phyloP scores from a whole-genome alignment of 2,329 filamentous ascomycete species.

The Fusarium illudens region DNA sequence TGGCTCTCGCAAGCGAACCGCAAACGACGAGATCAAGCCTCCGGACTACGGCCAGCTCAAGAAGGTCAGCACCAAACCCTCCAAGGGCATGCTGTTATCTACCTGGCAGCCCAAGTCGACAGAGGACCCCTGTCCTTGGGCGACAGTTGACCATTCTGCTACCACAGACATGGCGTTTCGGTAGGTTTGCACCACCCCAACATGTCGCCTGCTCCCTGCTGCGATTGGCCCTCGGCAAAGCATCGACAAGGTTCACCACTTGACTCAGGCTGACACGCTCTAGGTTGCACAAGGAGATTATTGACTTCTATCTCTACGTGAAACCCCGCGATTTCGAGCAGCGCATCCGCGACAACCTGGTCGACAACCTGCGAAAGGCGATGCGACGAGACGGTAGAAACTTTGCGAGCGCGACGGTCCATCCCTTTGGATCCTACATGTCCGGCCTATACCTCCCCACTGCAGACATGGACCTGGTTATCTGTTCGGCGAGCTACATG shows the following conservation, averaged over 20 bases:
- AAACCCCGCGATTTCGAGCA: conserved; percentile 81
- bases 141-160: conserved; percentile 61
- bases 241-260: no score
- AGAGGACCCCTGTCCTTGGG: conserved; percentile 70
- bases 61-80: conserved; percentile 58
- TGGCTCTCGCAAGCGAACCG: conserved; percentile 77
- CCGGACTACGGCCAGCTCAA: conserved; percentile 62
- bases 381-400: conserved; percentile 60
- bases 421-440: conserved; percentile 92
- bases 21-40: conserved; percentile 72
- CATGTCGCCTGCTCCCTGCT: not conserved
- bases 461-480: conserved; percentile 93
- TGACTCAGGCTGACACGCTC: not conserved
- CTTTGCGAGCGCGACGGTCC: conserved; percentile 70
- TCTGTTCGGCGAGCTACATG: conserved; percentile 70
- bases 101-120: conserved; percentile 59
- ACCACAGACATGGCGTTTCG: conserved; percentile 64
- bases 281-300: conserved; percentile 88
- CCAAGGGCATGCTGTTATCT: conserved; percentile 59
- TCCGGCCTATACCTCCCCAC: conserved; percentile 76
- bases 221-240: not conserved
- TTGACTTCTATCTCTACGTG: conserved; percentile 88
- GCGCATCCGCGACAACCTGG: conserved; percentile 74
- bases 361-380: conserved; percentile 70
- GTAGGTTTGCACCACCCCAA: conserved; percentile 51